These are phyloP conservation scores for Monosporozyma servazzii DNA, from an alignment of 805 yeast genomes.

Conservation along the genomic window DNA sequence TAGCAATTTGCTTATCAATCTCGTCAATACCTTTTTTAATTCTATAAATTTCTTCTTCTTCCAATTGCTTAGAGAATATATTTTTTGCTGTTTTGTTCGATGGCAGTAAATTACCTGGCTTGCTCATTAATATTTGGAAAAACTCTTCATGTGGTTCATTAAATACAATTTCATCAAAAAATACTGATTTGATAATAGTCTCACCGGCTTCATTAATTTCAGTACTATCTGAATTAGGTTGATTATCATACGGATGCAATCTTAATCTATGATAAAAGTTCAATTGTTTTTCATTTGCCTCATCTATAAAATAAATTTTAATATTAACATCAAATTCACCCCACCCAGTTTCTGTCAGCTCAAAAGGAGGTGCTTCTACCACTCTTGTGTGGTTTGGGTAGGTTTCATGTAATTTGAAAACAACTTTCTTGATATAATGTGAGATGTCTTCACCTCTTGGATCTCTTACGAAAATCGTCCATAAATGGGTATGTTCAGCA, in stretches of 20 bases:
- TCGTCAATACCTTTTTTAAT: conserved; percentile 38
- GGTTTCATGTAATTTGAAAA: conserved; percentile 91
- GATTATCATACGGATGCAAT: conserved; percentile 67
- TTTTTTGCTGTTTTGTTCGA: conserved; percentile 32
- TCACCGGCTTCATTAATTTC: conserved; percentile 8
- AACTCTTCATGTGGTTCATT: conserved; percentile 90
- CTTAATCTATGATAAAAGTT: conserved; percentile 82
- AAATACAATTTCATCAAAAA: conserved; percentile 87
- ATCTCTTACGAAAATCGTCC: conserved; percentile 87
- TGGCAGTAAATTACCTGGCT: conserved; percentile 49
- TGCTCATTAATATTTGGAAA: conserved; percentile 64
- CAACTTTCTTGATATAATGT: conserved; percentile 78
- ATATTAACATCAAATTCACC: conserved; percentile 94
- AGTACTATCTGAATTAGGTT: conserved; percentile 15
- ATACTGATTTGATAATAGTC: conserved; percentile 43
- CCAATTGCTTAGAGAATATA: conserved; percentile 44
- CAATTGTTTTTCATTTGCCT: conserved; percentile 79
- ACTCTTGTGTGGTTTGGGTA: conserved; percentile 81
- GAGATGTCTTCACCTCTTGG: conserved; percentile 74
- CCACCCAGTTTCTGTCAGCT: conserved; percentile 97
- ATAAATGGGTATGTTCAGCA: conserved; percentile 83
- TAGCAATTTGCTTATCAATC: conserved; percentile 38
- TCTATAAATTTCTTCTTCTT: conserved; percentile 55
- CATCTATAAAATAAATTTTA: conserved; percentile 77
- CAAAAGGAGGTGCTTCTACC: conserved; percentile 84